Conservation (phyloP, 495 filamentous ascomycete genomes). For the Cryomyces antarcticus region DNA sequence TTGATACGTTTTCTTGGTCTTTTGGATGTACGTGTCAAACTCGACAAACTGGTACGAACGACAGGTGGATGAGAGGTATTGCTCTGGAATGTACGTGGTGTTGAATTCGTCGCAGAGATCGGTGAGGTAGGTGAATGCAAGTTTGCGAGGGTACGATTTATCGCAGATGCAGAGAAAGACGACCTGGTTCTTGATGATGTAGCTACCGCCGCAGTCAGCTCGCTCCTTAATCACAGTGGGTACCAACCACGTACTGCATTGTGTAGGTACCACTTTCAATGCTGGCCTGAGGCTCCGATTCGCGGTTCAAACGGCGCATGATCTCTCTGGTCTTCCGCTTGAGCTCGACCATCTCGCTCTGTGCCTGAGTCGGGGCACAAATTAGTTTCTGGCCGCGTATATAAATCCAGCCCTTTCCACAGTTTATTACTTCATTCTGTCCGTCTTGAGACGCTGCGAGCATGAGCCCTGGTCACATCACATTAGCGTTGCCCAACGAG, state of each 20-base stretch:
- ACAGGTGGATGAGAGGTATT: constrained; percentile 51
- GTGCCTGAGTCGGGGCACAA: constrained; percentile 26
- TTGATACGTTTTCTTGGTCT: constrained; percentile 86
- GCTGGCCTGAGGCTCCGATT: constrained; percentile 72
- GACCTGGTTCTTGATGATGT: constrained; percentile 61
- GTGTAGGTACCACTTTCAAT: constrained; percentile 77
- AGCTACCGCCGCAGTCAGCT: constrained; percentile 29
- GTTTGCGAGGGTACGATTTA: constrained; percentile 84
- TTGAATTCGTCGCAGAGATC: constrained; percentile 80
- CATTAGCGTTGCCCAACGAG: too few relatives aligned
- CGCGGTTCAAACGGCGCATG: constrained; percentile 64
- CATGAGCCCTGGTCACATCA: constrained; percentile 47
- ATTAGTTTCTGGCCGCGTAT: too few relatives aligned
- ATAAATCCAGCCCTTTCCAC: too few relatives aligned
- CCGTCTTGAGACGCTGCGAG: constrained; percentile 84
- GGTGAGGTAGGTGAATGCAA: constrained; percentile 94
- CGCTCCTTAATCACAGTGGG: neutral
- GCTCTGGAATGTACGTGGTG: constrained; percentile 52
- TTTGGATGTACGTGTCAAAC: constrained; percentile 91
- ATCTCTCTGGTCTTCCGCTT: constrained; percentile 83
- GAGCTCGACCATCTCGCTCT: constrained; percentile 64
- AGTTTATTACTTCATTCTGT: too few relatives aligned
- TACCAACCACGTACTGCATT: constrained; percentile 47
- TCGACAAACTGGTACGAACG: constrained; percentile 93
- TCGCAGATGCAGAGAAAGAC: constrained; percentile 89